Base-by-base conservation (phyloP, 2,329 filamentous ascomycete genomes). In the Zalaria sp. region DNA sequence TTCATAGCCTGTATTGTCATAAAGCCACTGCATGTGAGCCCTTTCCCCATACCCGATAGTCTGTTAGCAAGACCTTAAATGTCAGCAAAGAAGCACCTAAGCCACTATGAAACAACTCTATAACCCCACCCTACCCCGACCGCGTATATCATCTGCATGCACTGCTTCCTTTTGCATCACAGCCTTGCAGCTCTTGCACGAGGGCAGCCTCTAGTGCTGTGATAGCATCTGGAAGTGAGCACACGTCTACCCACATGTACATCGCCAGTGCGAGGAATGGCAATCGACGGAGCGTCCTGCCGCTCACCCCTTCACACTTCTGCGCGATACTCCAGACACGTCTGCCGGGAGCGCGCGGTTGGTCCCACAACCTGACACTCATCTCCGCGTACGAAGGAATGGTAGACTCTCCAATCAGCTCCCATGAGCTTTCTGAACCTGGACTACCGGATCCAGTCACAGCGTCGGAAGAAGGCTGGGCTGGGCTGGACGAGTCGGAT, bases 221-320 rank as follows among this genome's bases (percentile, higher is more conserved):
- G 8, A 68, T 46, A 2, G 63, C 64, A 32, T 62, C 56, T 9
- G 58, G 48, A 25, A 66, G 48, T 7, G 50, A 51, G 41, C 61
- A 61, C n/a, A 44, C 48, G 3, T 53, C 53, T 26, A 49, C 48
- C 47, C 53, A 57, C 4, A 57, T 61, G 47, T 65, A 58, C 51
- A 62, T 57, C 0, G 64, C 61, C 27, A 68, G 46, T 4, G 63
- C 61, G 11, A 65, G 44, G 5, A 60, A 57, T 2, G 66, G 64
- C 10, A 68, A 47, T 26, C 63, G 55, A 25, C 63, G 54, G 26
- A 69, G 51, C 2, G 56, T 62, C 25, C 66, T 56, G 2, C 63
- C 65, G 46, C 65, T 68, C 4, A 66, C 51, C 8, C 58, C 62
- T 50, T 52, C 44, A 37, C 58, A 62, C 10, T 51, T 49, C 43